Evolutionary conservation across 306 rosid species (phyloP), one percentile per base, ranked within the genome.

Genomic region (Lathyrus aphaca): DNA sequence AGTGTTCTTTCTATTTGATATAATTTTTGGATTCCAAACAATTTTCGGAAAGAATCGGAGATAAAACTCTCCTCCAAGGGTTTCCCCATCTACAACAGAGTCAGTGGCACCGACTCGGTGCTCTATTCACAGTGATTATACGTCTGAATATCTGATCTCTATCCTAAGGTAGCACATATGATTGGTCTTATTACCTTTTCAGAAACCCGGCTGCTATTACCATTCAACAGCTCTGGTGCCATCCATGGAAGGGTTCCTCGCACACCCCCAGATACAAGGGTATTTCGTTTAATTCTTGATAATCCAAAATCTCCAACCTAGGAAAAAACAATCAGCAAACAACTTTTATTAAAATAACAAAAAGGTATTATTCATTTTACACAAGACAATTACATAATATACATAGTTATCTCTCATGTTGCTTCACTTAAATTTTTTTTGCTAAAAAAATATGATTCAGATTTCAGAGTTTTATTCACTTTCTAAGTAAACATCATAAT

Each of bases 181-280:
- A 70, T 66, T 8, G 2, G 29, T 63, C 53, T 25, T 74, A 46
- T 64, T 62, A 94, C 99, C 99, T 90, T 94, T 77, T 94, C 96
- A 32, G 97, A 94, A 67, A 94, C 98, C 69, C 84, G 76, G 74
- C 76, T 86, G 76, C 96, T 94, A 72, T 88, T 80, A 18, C 98
- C 92, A 62, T 77, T 86, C 77, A 94, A 81, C 74, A 94, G 72
- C 78, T 94, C 98, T 4, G 98, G 98, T 16, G 97, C 98, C 95
- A 90, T 94, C 97, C 97, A 94, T 29, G 98, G 97, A 80, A 94
- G 98, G 66, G 98, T 90, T 73, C 98, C 98, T 66, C 97, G 77
- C 35, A 90, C 97, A n/a, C 98, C 98, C 32, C 97, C 98, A 68
- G 96, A 86, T 51, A 90, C 92, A 14, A 94, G 80, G 59, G 98